Evolutionary conservation across 805 yeast genomes (phyloP).

Genomic region (Cyberlindnera suaveolens): DNA sequence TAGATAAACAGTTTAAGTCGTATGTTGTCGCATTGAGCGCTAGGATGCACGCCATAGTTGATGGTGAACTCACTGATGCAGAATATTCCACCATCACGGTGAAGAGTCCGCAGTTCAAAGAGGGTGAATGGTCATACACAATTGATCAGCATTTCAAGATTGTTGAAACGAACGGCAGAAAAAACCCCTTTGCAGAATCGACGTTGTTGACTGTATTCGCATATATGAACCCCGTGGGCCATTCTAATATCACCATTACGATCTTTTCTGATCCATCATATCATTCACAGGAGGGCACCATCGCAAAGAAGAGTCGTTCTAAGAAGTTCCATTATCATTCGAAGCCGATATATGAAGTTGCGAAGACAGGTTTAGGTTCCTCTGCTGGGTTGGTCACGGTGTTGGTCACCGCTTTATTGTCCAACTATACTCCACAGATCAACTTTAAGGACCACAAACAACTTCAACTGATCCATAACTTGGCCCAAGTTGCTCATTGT

Average conservation of each 20-base stretch:
- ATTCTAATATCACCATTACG: constrained; percentile 36
- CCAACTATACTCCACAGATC: constrained; percentile 35
- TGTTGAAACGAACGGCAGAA: constrained; percentile 27
- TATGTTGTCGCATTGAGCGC: constrained; percentile 85
- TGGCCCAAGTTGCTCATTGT: constrained; percentile 88
- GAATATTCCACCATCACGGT: constrained; percentile 32
- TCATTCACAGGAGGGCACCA: constrained; percentile 65
- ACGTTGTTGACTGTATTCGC: constrained; percentile 49
- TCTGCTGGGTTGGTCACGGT: constrained; percentile 91
- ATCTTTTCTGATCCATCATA: constrained; percentile 84
- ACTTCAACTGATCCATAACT: constrained; percentile 56
- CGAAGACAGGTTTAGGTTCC: constrained; percentile 94
- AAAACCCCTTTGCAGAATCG: constrained; percentile 72
- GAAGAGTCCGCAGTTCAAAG: constrained; percentile 68
- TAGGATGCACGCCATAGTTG: constrained; percentile 75
- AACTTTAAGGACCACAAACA: constrained; percentile 23
- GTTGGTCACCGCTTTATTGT: constrained; percentile 60
- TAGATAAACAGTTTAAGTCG: constrained; percentile 69
- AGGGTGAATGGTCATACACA: constrained; percentile 63
- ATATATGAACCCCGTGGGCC: constrained; percentile 33
- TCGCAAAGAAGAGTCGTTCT: constrained; percentile 26
- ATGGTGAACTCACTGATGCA: constrained; percentile 3
- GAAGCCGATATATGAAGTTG: constrained; percentile 56
- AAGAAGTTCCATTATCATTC: constrained; percentile 55
- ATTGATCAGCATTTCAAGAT: constrained; percentile 19